These are phyloP conservation scores for Rehmannia glutinosa DNA, from an alignment of 257 asterid species.

Conservation along the genomic window DNA sequence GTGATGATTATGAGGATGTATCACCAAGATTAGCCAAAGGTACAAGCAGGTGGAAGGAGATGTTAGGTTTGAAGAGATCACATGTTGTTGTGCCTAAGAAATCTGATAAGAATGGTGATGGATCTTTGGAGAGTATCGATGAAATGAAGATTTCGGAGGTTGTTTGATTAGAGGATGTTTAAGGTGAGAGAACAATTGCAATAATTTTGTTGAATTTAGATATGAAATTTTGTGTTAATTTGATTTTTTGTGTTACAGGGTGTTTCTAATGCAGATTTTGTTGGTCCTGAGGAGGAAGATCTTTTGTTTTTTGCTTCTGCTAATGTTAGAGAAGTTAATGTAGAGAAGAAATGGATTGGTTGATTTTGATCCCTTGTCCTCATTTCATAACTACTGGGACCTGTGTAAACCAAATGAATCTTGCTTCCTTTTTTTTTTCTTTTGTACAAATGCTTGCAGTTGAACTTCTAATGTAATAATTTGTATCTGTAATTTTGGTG, in stretches of 20 bases:
- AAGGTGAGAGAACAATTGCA: slow-evolving; percentile 13
- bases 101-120: slow-evolving; percentile 26
- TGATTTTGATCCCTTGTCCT: slow-evolving; percentile 15
- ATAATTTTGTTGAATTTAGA: neutral
- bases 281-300: no score
- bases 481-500: slow-evolving; percentile 6
- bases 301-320: no score
- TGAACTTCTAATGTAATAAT: slow-evolving; percentile 20
- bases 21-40: slow-evolving; percentile 29
- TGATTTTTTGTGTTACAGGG: slow-evolving; percentile 12
- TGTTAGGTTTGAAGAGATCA: slow-evolving; percentile 55
- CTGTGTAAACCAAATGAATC: no score
- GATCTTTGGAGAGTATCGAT: slow-evolving; percentile 50
- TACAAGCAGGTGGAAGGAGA: slow-evolving; percentile 63
- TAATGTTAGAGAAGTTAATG: slow-evolving; percentile 4
- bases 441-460: slow-evolving; percentile 31
- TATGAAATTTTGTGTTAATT: neutral
- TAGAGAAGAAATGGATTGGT: slow-evolving; percentile 9
- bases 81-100: slow-evolving; percentile 32
- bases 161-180: slow-evolving; percentile 18
- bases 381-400: neutral
- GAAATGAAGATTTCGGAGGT: slow-evolving; percentile 35
- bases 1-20: slow-evolving; percentile 41
- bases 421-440: neutral
- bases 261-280: no score